A percentile compares a stretch with the other conserved stretches of the same genome.
These are phyloP conservation scores for Cyclospora cayetanensis DNA, from an alignment of 169 alveolate species.

Conservation along the genomic window DNA sequence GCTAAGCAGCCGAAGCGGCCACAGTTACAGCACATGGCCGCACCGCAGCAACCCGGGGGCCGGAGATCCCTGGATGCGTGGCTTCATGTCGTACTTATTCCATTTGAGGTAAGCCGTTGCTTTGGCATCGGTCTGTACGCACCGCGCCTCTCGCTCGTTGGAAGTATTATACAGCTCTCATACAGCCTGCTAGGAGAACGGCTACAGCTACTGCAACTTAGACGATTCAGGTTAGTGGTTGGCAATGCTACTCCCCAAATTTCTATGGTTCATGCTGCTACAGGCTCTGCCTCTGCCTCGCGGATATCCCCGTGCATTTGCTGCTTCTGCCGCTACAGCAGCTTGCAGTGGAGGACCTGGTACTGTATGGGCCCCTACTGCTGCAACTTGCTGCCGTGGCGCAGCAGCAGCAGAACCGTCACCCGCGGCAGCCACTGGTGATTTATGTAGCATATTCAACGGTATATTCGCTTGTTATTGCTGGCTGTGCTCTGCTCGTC, in stretches of 20 bases:
- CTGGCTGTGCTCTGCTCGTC: background rate
- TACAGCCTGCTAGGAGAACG: too few relatives aligned
- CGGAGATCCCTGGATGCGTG: background rate
- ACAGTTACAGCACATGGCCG: background rate
- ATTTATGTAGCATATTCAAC: background rate
- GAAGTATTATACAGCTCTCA: too few relatives aligned
- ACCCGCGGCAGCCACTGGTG: constrained; percentile 12
- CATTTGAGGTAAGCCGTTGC: constrained; percentile 32
- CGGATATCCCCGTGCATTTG: constrained; percentile 38
- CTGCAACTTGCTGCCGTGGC: constrained; percentile 56
- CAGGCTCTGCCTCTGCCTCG: constrained; percentile 45
- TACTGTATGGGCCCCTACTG: constrained; percentile 41
- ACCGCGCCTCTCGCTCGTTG: too few relatives aligned
- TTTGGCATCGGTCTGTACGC: too few relatives aligned
- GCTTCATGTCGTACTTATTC: background rate
- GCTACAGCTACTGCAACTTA: too few relatives aligned
- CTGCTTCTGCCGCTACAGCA: constrained; percentile 24
- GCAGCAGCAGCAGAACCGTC: constrained; percentile 51
- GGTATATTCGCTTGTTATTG: background rate
- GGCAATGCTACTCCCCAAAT: too few relatives aligned
- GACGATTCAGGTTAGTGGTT: too few relatives aligned
- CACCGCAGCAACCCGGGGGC: too few relatives aligned
- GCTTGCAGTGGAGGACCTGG: constrained; percentile 52
- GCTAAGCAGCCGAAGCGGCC: background rate
- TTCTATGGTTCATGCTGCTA: background rate